A percentile compares a stretch with the other conserved stretches of the same genome.
phyloP scores from a whole-genome alignment of 2,329 filamentous ascomycete genomes.

The Colletotrichum sp. region DNA sequence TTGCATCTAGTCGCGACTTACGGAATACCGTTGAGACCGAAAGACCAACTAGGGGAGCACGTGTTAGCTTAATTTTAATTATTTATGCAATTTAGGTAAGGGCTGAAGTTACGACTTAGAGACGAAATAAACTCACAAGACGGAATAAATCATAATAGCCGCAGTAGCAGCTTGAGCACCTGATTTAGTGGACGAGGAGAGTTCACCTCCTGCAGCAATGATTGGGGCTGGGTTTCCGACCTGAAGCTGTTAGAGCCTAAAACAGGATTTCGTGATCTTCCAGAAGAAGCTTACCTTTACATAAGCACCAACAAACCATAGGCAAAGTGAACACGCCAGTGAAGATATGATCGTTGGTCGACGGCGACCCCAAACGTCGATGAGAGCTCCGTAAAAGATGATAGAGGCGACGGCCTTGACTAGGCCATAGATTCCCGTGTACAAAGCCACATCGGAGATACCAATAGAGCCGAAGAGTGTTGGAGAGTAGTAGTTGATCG shows the following conservation, averaged over 20 bases:
- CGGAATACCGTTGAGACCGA: conserved; percentile 49
- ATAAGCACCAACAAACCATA: conserved; percentile 58
- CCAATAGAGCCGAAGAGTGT: conserved; percentile 48
- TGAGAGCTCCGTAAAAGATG: conserved; percentile 43
- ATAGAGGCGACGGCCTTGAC: conserved; percentile 46
- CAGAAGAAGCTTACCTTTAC: conserved; percentile 39
- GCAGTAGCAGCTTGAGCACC: conserved; percentile 59
- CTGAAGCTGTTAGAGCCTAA: background rate
- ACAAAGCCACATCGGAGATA: conserved; percentile 47
- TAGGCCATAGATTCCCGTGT: conserved; percentile 56
- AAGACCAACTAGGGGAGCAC: conserved; percentile 40
- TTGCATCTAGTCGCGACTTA: background rate
- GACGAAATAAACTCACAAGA: conserved; percentile 46
- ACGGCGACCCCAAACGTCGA: conserved; percentile 44
- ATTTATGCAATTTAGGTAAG: background rate
- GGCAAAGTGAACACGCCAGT: conserved; percentile 49
- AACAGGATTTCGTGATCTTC: background rate
- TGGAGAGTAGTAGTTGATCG: conserved; percentile 49
- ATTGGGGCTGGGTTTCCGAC: conserved; percentile 51
- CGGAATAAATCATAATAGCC: conserved; percentile 59
- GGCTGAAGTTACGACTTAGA: background rate
- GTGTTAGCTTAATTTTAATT: background rate
- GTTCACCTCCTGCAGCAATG: conserved; percentile 45
- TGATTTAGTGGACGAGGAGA: conserved; percentile 44
- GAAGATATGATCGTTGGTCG: conserved; percentile 51